Evolutionary conservation across 2,329 filamentous ascomycete species (phyloP).

Genomic region (Cadophora malorum): DNA sequence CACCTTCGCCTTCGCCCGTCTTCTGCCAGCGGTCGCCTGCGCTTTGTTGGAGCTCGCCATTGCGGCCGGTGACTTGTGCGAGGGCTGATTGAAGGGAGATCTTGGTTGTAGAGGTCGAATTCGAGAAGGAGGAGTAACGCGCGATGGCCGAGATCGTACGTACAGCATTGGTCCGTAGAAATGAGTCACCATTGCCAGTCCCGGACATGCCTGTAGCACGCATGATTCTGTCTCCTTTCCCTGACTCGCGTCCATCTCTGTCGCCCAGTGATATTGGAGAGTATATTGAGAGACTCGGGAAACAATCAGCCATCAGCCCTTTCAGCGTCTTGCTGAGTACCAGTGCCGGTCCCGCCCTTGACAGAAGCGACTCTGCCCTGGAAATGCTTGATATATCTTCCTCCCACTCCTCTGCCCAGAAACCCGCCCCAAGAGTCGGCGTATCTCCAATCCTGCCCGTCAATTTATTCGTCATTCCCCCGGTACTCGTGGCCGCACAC

Average conservation of each 20-base stretch:
- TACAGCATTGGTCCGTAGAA: slow-evolving; percentile 73
- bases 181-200: slow-evolving; percentile 89
- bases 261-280: slow-evolving; percentile 33
- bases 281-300: slow-evolving; percentile 54
- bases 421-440: slow-evolving; percentile 81
- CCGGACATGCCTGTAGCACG: slow-evolving; percentile 67
- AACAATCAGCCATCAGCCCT: slow-evolving; percentile 63
- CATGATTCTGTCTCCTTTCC: slow-evolving; percentile 34
- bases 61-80: slow-evolving; percentile 69
- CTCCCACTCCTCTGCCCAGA: slow-evolving; percentile 90
- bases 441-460: slow-evolving; percentile 87
- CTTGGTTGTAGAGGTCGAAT: no score
- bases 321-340: slow-evolving; percentile 53
- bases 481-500: slow-evolving; percentile 71
- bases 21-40: slow-evolving; percentile 75
- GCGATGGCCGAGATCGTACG: slow-evolving; percentile 77
- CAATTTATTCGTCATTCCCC: slow-evolving; percentile 88
- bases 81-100: slow-evolving; percentile 63
- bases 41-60: slow-evolving; percentile 75
- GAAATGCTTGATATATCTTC: slow-evolving; percentile 46
- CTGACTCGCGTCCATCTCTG: slow-evolving; percentile 43
- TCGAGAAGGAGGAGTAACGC: slow-evolving; percentile 54
- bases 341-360: slow-evolving; percentile 45
- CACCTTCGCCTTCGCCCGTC: slow-evolving; percentile 81
- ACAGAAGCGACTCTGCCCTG: slow-evolving; percentile 31